These are phyloP conservation scores for Parafenestella ontariensis DNA, from an alignment of 2,329 filamentous ascomycete species.

Conservation along the genomic window DNA sequence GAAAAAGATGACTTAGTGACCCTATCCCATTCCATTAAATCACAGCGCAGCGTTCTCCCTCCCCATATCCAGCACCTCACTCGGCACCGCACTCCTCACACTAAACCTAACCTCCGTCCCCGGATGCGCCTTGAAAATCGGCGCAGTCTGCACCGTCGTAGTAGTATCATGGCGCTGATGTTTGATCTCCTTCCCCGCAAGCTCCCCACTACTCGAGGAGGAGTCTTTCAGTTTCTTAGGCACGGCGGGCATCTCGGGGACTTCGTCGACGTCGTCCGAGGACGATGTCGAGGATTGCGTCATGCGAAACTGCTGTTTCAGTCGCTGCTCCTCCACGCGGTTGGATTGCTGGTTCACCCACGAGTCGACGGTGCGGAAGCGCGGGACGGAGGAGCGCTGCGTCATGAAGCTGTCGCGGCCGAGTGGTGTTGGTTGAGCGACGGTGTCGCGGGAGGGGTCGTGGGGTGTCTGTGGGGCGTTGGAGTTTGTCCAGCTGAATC, in stretches of 20 bases:
- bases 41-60: constrained; percentile 28
- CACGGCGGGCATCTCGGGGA: constrained; percentile 41
- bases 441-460: constrained; percentile 38
- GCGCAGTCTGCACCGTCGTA: constrained; percentile 45
- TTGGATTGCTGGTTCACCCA: constrained; percentile 52
- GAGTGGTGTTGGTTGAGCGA: constrained; percentile 27
- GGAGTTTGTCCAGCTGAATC: constrained; percentile 52
- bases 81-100: constrained; percentile 46
- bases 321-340: constrained; percentile 45
- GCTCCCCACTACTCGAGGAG: constrained; percentile 10
- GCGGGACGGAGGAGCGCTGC: constrained; percentile 43
- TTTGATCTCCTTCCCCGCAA: constrained; percentile 42
- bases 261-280: constrained; percentile 29
- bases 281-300: constrained; percentile 39
- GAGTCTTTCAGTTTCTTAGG: constrained; percentile 27
- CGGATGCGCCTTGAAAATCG: constrained; percentile 50
- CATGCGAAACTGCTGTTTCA: constrained; percentile 45
- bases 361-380: constrained; percentile 51
- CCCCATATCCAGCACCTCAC: constrained; percentile 47
- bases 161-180: constrained; percentile 44
- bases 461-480: constrained; percentile 49
- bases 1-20: too few species aligned
- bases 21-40: too few species aligned
- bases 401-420: constrained; percentile 48
- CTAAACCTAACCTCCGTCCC: constrained; percentile 51